Evolutionary conservation across 2,329 filamentous ascomycete genomes (phyloP).

Genomic region (Aspergillus fumigatiaffinis): DNA sequence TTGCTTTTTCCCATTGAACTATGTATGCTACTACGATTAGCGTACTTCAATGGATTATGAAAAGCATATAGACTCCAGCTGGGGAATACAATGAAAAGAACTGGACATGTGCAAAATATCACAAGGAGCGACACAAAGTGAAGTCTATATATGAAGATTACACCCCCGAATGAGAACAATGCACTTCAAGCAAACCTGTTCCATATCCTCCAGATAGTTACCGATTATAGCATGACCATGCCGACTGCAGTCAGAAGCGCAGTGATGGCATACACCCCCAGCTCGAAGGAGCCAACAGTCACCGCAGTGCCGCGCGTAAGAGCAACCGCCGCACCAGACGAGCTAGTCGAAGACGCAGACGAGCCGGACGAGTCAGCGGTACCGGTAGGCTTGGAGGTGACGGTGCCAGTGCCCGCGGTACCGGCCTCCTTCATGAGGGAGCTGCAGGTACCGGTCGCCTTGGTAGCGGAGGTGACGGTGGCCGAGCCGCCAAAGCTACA

Average conservation of each 20-base stretch:
- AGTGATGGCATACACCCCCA: slow-evolving; percentile 36
- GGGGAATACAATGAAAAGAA: background rate
- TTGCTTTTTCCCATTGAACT: no score
- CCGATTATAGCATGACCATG: slow-evolving; percentile 40
- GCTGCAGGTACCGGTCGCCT: slow-evolving; percentile 32
- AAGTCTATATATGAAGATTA: no score
- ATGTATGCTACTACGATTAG: background rate
- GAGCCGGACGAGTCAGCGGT: slow-evolving; percentile 10
- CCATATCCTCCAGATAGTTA: no score
- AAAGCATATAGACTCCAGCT: background rate
- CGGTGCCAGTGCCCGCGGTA: slow-evolving; percentile 32
- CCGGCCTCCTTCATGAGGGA: slow-evolving; percentile 37
- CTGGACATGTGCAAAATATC: background rate
- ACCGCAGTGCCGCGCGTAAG: slow-evolving; percentile 21
- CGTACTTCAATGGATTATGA: background rate
- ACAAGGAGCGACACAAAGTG: background rate
- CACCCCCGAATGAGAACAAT: background rate
- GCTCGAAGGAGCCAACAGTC: slow-evolving; percentile 31
- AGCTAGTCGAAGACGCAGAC: slow-evolving; percentile 13
- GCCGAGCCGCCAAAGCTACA: slow-evolving; percentile 43
- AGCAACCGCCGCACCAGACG: slow-evolving; percentile 26
- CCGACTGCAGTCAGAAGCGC: slow-evolving; percentile 38
- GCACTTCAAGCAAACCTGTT: no score
- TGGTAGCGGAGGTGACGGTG: slow-evolving; percentile 26
- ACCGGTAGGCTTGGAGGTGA: slow-evolving; percentile 31